Conservation (phyloP, 2,329 filamentous ascomycete species). For the Nemania sp. region DNA sequence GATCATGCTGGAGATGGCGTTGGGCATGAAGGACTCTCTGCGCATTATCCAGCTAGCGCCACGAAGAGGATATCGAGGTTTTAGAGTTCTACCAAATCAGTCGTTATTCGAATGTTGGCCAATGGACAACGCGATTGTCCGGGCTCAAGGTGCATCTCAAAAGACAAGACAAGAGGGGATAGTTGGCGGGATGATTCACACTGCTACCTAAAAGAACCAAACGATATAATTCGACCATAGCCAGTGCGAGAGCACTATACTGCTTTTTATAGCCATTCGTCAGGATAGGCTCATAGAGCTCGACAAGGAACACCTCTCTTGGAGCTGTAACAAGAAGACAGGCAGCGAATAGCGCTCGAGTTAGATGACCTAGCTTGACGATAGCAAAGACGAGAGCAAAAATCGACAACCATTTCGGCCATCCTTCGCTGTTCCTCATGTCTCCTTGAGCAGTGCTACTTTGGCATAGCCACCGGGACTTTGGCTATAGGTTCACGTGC, state of each 20-base stretch:
- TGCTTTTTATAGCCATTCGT: conserved; percentile 54
- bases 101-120: conserved; percentile 35
- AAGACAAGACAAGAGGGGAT: conserved; percentile 32
- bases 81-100: conserved; percentile 34
- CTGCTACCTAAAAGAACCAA: conserved; percentile 37
- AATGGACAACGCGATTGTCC: conserved; percentile 33
- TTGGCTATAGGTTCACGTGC: conserved; percentile 33
- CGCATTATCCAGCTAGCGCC: conserved; percentile 34
- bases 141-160: conserved; percentile 34
- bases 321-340: conserved; percentile 58
- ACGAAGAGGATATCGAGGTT: conserved; percentile 30
- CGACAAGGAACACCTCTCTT: conserved; percentile 47
- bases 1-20: conserved; percentile 24
- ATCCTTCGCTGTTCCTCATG: conserved; percentile 49
- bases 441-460: conserved; percentile 46
- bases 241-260: conserved; percentile 42
- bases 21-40: conserved; percentile 34
- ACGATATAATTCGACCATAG: conserved; percentile 42
- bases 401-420: conserved; percentile 49
- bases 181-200: conserved; percentile 33
- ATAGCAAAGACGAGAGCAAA: conserved; percentile 65
- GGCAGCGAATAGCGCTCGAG: conserved; percentile 64
- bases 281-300: conserved; percentile 51
- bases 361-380: conserved; percentile 74
- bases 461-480: conserved; percentile 34